A percentile compares a stretch with the other conserved stretches of the same genome.
phyloP scores from a whole-genome alignment of 2,329 filamentous ascomycete genomes.

The Calycina herbarum region DNA sequence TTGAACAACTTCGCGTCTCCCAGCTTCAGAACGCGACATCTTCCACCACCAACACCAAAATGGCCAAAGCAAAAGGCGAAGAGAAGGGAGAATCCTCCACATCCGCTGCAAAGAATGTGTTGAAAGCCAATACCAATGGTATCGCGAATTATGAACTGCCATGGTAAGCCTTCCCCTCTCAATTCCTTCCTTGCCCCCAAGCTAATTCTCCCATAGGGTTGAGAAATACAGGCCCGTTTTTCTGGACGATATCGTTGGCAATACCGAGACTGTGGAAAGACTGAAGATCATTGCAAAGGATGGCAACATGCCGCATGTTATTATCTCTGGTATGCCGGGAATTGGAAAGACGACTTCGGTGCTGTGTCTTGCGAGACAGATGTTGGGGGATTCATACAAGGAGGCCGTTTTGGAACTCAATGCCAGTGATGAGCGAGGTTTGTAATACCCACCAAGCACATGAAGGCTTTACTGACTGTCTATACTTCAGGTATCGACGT shows the following conservation, averaged over 20 bases:
- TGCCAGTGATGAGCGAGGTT: constrained; percentile 89
- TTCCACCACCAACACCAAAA: constrained; percentile 21
- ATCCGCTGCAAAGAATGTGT: constrained; percentile 56
- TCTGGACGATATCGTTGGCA: constrained; percentile 95
- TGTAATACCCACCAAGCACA: constrained; percentile 3
- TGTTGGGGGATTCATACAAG: constrained; percentile 92
- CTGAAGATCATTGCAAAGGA: constrained; percentile 98
- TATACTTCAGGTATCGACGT: constrained; percentile 77
- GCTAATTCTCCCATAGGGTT: constrained; percentile 62
- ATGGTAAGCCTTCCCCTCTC: constrained; percentile 55
- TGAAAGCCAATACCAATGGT: constrained; percentile 52
- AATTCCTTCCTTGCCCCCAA: constrained; percentile 17
- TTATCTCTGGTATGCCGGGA: constrained; percentile 99
- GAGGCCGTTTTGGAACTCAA: constrained; percentile 97
- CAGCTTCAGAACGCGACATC: constrained; percentile 23
- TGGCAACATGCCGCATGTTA: constrained; percentile 98
- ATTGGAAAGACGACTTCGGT: constrained; percentile 98
- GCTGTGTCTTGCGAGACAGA: constrained; percentile 85
- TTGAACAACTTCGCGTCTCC: constrained; percentile 10
- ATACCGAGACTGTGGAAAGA: constrained; percentile 95
- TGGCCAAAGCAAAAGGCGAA: constrained; percentile 34
- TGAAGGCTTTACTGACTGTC: constrained; percentile 11
- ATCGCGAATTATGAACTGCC: constrained; percentile 70
- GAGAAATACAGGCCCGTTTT: constrained; percentile 97
- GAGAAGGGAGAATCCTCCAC: constrained; percentile 59